These are phyloP conservation scores for Begonia loranthoides DNA, from an alignment of 306 rosid species.

Conservation along the genomic window DNA sequence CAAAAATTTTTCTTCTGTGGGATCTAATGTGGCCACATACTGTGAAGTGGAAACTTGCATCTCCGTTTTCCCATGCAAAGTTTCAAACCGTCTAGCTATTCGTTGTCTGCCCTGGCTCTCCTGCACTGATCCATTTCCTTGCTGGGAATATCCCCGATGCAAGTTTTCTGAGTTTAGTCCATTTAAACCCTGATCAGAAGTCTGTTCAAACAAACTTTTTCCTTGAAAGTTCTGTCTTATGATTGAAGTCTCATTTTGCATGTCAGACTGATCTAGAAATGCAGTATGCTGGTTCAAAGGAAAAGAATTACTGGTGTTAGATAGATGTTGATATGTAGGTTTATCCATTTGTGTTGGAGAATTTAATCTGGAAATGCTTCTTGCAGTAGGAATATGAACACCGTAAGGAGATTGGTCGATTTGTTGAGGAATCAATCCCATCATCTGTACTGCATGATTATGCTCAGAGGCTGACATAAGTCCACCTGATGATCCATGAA, in stretches of 20 bases:
- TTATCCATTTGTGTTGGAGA: constrained; percentile 63
- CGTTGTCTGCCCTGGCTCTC: constrained; percentile 56
- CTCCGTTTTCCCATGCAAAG: constrained; percentile 45
- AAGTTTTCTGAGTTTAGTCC: constrained; percentile 49
- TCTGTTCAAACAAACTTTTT: constrained; percentile 35
- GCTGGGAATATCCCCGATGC: constrained; percentile 51
- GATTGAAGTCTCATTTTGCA: constrained; percentile 42
- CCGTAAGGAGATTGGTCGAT: constrained; percentile 77
- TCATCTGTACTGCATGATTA: constrained; percentile 50
- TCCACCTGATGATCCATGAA: constrained; percentile 68
- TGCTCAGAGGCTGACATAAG: constrained; percentile 61
- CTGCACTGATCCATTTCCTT: constrained; percentile 43
- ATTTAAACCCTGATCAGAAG: constrained; percentile 39
- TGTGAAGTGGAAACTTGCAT: constrained; percentile 47
- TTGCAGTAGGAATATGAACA: constrained; percentile 52
- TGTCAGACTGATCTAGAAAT: constrained; percentile 41
- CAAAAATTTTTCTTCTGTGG: constrained; percentile 88
- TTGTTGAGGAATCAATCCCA: constrained; percentile 72
- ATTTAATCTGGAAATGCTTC: constrained; percentile 45
- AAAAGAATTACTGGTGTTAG: constrained; percentile 33
- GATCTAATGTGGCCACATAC: constrained; percentile 73
- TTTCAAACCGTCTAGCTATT: constrained; percentile 38
- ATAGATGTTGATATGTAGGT: constrained; percentile 42
- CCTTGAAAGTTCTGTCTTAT: constrained; percentile 59
- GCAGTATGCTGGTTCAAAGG: constrained; percentile 42